Conservation (phyloP, 257 asterid genomes). For the Cruciata laevipes region DNA sequence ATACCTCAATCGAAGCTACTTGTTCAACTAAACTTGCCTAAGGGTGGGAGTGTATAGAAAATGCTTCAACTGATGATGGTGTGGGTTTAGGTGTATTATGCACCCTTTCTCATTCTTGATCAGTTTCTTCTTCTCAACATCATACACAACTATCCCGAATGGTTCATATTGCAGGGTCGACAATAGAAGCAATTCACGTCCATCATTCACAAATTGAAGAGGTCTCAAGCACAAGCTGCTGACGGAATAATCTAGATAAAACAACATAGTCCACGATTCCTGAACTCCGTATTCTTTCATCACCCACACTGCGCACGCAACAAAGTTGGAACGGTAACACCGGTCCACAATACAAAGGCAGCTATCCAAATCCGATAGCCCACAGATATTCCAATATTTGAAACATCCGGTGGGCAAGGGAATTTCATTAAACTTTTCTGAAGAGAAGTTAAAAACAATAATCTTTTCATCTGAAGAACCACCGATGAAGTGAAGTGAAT, state of each 20-base stretch:
- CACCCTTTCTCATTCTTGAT: background rate
- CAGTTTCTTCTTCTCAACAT: background rate
- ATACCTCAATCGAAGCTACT: no score
- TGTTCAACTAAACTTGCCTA: background rate
- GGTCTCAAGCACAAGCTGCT: background rate
- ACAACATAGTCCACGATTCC: background rate
- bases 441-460: no score
- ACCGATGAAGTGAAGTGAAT: background rate
- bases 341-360: background rate
- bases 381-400: background rate
- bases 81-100: background rate
- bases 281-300: background rate
- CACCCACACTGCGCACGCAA: background rate
- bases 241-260: no score
- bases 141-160: background rate
- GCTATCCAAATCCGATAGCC: background rate
- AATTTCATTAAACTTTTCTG: background rate
- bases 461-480: background rate
- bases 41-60: background rate
- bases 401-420: background rate
- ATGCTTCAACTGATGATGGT: background rate
- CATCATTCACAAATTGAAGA: background rate
- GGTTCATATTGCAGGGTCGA: background rate
- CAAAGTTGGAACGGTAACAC: fast-evolving
- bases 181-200: background rate